These are phyloP conservation scores for Castanea crenata DNA, from an alignment of 306 rosid species.

Conservation along the genomic window DNA sequence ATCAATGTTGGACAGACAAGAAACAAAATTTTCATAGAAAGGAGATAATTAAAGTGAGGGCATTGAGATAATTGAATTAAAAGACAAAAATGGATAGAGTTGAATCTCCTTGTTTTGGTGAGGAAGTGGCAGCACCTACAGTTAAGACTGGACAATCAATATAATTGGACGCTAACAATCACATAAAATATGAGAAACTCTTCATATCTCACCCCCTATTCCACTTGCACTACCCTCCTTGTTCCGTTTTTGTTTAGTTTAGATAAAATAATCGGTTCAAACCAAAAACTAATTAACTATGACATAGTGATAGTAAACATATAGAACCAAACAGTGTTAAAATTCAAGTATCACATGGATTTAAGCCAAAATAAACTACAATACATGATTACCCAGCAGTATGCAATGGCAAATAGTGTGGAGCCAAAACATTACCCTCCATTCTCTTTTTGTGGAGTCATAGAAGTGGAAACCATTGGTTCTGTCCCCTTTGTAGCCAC, in stretches of 20 bases:
- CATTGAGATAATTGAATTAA: background rate
- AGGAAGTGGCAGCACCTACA: background rate
- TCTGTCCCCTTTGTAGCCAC: constrained; percentile 51
- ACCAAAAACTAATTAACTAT: background rate
- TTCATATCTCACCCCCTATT: background rate
- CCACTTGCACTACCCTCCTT: background rate
- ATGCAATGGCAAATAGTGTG: constrained; percentile 12
- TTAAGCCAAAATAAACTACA: background rate
- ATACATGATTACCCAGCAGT: background rate
- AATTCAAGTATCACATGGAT: constrained; percentile 8
- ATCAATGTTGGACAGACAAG: constrained; percentile 5
- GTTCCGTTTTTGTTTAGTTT: background rate
- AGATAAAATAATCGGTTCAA: background rate
- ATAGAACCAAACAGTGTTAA: constrained; percentile 2
- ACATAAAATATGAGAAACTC: background rate
- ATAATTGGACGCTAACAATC: background rate
- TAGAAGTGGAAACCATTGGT: constrained; percentile 50
- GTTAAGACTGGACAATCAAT: background rate
- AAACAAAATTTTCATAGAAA: background rate
- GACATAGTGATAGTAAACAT: background rate
- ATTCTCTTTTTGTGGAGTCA: constrained; percentile 51
- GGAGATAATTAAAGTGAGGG: background rate
- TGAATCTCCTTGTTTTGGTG: background rate
- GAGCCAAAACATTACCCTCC: constrained; percentile 53
- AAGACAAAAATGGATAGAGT: background rate